Percentiles rank a stretch among this genome's conserved stretches.
phyloP scores from a whole-genome alignment of 495 filamentous ascomycete species.

The Hypoxylon lenormandii region DNA sequence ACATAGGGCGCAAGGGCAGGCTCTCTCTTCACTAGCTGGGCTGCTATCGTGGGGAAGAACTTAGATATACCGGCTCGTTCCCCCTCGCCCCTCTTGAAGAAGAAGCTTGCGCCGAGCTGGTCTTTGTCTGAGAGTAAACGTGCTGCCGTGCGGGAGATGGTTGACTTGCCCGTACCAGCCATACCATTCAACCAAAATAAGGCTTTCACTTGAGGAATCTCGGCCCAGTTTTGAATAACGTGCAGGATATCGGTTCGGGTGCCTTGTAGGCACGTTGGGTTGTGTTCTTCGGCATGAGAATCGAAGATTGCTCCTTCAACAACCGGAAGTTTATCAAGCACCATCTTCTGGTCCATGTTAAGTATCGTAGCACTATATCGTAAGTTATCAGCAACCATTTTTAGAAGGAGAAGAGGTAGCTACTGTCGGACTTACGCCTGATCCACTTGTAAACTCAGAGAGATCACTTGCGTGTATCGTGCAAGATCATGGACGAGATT shows the following conservation, averaged over 20 bases:
- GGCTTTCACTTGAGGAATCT: slow-evolving; percentile 19
- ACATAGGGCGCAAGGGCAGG: slow-evolving; percentile 50
- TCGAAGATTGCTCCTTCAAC: slow-evolving; percentile 46
- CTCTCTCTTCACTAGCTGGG: slow-evolving; percentile 54
- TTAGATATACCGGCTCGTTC: slow-evolving; percentile 56
- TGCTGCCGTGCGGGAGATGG: slow-evolving; percentile 58
- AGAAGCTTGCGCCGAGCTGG: slow-evolving; percentile 59
- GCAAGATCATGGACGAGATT: slow-evolving; percentile 52
- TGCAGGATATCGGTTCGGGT: slow-evolving; percentile 50
- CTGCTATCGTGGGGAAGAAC: slow-evolving; percentile 61
- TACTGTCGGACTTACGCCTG: slow-evolving; percentile 48
- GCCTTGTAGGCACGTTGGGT: slow-evolving; percentile 41
- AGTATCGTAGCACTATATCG: too few species aligned
- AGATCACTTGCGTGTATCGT: slow-evolving; percentile 53
- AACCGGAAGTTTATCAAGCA: background rate
- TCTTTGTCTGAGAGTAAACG: slow-evolving; percentile 20
- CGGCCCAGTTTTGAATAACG: slow-evolving; percentile 31
- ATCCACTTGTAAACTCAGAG: slow-evolving; percentile 56
- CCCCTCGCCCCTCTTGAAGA: slow-evolving; percentile 64
- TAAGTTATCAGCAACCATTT: too few species aligned
- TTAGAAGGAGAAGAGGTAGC: too few species aligned
- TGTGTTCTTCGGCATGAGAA: slow-evolving; percentile 49
- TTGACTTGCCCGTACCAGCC: slow-evolving; percentile 44
- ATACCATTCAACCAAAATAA: slow-evolving; percentile 61
- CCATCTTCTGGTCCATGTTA: background rate